Base-by-base conservation (phyloP, 2,329 filamentous ascomycete species). In the Pseudodiploospora longispora region DNA sequence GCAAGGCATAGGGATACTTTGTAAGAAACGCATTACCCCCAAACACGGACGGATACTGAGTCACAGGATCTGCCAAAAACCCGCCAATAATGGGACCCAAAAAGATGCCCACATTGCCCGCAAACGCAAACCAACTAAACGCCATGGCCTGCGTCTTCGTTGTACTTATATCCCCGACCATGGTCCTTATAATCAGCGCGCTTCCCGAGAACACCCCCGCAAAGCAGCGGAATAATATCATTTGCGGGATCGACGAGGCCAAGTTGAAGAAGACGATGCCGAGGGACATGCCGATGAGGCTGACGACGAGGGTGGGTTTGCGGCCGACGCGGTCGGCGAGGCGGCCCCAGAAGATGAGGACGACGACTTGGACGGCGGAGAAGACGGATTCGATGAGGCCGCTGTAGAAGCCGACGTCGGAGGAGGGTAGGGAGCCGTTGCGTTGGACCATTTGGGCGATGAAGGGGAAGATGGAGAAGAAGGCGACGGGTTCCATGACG, bases 401-500 rank as follows among this genome's bases (percentile, higher is more conserved):
- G 46, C 74, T 79, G 68, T 88, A 91, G 66, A 90, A 91, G 2
- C 87, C 87, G 4, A 88, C 79, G 59, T 88, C 82, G n/a, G 74
- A 65, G 37, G 77, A 67, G 2, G 71, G 60, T 2, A 91, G 63
- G 8, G 70, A 56, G 7, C 84, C 85, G 47, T 81, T 83, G 45
- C 76, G 70, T 60, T 77, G 69, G 33, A 87, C 80, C 86, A 91
- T 91, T 57, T 83, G 70, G 55, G 82, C 87, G 62, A 93, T 76
- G 64, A 85, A 91, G 1, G 86, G 84, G 55, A 91, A 85, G 59
- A 91, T 87, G 59, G 74, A 80, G 68, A 90, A 91, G 67, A 87
- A 91, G n/a, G 85, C 83, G 35, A 90, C 74, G 1, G 87, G 85
- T 56, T 91, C 87, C 37, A 87, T 70, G 28, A 86, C 58, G 5